A percentile compares a stretch with the other conserved stretches of the same genome.
These are phyloP conservation scores for Datisca glomerata DNA, from an alignment of 306 rosid species.

Conservation along the genomic window DNA sequence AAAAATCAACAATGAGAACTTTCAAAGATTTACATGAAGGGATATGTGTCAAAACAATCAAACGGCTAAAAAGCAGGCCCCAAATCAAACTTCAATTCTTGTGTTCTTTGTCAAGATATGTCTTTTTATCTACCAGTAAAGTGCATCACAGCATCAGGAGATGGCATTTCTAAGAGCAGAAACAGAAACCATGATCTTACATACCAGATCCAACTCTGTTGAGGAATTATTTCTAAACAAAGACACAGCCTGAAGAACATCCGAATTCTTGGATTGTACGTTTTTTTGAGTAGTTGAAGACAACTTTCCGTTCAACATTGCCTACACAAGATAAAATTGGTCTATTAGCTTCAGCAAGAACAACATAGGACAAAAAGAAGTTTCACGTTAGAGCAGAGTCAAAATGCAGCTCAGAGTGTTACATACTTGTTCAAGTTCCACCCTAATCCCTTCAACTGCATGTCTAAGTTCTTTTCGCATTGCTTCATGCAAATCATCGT, in stretches of 20 bases:
- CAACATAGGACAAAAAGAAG: no score
- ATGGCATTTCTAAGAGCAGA: no score
- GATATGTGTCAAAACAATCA: no score
- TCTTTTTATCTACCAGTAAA: no score
- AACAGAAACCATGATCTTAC: not conserved
- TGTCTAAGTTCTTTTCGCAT: slow-evolving; percentile 55
- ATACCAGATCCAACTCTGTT: slow-evolving; percentile 68
- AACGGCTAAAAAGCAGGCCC: no score
- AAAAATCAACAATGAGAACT: no score
- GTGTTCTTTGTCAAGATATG: no score
- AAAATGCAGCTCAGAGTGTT: slow-evolving; percentile 10
- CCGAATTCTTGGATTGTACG: slow-evolving; percentile 30
- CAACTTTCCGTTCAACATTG: slow-evolving; percentile 37
- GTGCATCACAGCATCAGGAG: no score
- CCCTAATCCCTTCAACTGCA: slow-evolving; percentile 35
- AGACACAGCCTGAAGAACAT: slow-evolving; percentile 42
- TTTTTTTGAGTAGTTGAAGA: slow-evolving; percentile 25
- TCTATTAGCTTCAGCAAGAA: not conserved
- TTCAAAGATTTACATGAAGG: no score
- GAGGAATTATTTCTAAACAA: slow-evolving; percentile 53
- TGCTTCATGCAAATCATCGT: slow-evolving; percentile 41
- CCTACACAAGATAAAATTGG: slow-evolving; percentile 33
- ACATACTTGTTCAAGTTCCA: slow-evolving; percentile 60
- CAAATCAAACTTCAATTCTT: no score
- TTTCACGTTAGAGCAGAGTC: not conserved